Evolutionary conservation across 345 rosid genomes (phyloP), one percentile per base, ranked within the genome.

Genomic region (Populus alba): DNA sequence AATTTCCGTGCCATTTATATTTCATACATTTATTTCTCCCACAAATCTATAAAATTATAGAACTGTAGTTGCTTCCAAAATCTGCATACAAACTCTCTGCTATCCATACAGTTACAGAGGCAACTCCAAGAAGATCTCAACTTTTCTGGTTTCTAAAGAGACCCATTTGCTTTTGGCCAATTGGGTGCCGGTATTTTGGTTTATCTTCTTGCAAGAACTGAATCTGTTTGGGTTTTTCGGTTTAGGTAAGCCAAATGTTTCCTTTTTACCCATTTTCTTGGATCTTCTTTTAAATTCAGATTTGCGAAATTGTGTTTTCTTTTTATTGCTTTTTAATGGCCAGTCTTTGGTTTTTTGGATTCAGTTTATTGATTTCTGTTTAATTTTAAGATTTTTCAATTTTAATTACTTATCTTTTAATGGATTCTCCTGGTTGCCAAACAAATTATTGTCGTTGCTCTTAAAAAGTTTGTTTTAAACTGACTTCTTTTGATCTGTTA

Each of bases 181-280:
- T 75, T 75, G 75, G 84, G 82, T 75, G 11, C 41, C 66, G 78
- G 2, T 69, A 61, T 72, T 61, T 72, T 6, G 61, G 53, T 62
- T 74, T 81, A 72, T 83, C 73, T 74, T 82, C 74, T 37, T 81
- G 77, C 62, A 68, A 62, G 18, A 57, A 57, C 61, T 70, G 80
- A 17, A 61, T 75, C 55, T 72, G 37, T 6, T 43, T 11, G 81
- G 86, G 39, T 75, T 72, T 72, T 81, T 72, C 68, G 29, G 68
- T 75, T 77, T 47, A 63, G 87, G 90, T 79, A 61, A 79, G 81
- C 63, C 63, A 22, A n/a, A n/a, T 57, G 63, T 11, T 78, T 76
- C 75, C 72, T 2, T 35, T n/a, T 25, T 63, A n/a, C 45, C 79
- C 59, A 63, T n/a, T 74, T 75, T 72, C 71, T 22, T 68, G 55